These are phyloP conservation scores for Talaromyces sp. DNA, from an alignment of 2,329 filamentous ascomycete species.

Conservation along the genomic window DNA sequence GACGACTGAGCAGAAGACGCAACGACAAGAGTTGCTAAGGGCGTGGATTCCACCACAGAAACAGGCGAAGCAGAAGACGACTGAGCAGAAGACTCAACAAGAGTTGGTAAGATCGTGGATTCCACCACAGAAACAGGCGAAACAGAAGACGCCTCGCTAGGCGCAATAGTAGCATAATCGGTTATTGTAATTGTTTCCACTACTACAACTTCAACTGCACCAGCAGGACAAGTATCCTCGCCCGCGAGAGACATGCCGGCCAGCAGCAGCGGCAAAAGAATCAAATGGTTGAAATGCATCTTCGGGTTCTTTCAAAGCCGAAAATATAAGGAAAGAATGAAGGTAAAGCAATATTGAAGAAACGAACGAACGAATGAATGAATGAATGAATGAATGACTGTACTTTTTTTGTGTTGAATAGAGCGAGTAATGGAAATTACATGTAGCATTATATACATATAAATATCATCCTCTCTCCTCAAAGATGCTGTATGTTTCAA, in stretches of 20 bases:
- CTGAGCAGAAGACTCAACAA: too few relatives aligned
- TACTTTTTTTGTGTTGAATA: not conserved
- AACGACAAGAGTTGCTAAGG: not conserved
- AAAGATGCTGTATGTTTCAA: not conserved
- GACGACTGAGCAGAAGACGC: not conserved
- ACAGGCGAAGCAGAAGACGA: not conserved
- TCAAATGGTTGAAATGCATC: not conserved
- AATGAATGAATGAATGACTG: not conserved
- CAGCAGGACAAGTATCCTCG: conserved; percentile 2
- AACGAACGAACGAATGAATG: not conserved
- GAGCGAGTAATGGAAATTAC: not conserved
- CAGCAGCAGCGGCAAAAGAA: not conserved
- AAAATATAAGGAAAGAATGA: not conserved
- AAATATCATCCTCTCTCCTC: not conserved
- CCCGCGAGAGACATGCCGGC: not conserved
- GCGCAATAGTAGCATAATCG: not conserved
- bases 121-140: too few relatives aligned
- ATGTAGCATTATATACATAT: not conserved
- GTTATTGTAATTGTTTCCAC: not conserved
- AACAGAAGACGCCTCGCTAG: not conserved
- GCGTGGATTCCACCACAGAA: not conserved
- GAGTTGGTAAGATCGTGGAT: too few relatives aligned
- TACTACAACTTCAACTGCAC: not conserved
- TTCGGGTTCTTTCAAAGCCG: not conserved
- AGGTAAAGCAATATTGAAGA: not conserved